Base-by-base conservation (phyloP, 495 filamentous ascomycete genomes). In the Lasiosphaeria hispida region DNA sequence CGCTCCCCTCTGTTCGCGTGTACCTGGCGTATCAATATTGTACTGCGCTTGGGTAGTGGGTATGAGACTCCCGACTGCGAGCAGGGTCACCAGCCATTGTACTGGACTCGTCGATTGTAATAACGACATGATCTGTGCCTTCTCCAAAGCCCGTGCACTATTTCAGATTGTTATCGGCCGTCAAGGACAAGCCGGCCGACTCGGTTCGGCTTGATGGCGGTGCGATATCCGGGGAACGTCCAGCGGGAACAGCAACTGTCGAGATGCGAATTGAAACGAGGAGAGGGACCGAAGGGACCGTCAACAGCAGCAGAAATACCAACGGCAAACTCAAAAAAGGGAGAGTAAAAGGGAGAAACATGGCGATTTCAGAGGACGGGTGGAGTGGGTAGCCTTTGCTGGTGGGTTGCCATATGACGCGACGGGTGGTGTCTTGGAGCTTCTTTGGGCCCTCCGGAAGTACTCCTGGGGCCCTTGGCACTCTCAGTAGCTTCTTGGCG, bases 21-120 rank as follows among this genome's bases (percentile, higher is more conserved):
- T 63, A 70, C 67, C 67, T 54, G 47, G 15, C 23, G 65, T 70
- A 43, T 42, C 55, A 13, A 70, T 45, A 10, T 63, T 62, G 59
- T 70, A 61, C 33, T 60, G 56, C 2, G 63, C 65, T 4, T 59
- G 55, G 15, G 61, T 62, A 4, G 36, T 39, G 9, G 67, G 57
- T 5, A 69, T 37, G 45, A 62, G 7, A 39, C 55, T 49, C 39
- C 43, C 60, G 8, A 49, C 55, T 1, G 63, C 60, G 41, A 67
- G 55, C n/a, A 54, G 34, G 7, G 63, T 54, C 7, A 58, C 40
- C 41, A 69, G 56, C 65, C 64, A 67, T 54, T 47, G 55, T 13
- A 39, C 35, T 13, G 52, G 42, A 18, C 57, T 55, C 23, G 30
- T 37, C 51, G 43, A 47, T 18, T 30, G 40, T 47, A 58, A 35